Base-by-base conservation (phyloP, 164 flowering plant species). In the Stephania yunnanensis region DNA sequence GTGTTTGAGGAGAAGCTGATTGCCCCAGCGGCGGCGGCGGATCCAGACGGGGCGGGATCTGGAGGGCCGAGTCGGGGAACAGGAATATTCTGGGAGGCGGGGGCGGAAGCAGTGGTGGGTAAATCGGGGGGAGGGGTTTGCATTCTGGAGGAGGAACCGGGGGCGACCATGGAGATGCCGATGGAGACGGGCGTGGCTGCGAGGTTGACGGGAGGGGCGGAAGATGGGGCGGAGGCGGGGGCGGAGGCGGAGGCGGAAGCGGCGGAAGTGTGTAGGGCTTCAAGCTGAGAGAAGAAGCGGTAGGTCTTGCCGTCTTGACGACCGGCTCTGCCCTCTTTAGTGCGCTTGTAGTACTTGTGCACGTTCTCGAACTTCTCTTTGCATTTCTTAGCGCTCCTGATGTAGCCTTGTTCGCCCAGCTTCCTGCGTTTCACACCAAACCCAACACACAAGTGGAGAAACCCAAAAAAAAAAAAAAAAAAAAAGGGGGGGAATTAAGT, bases 301-400 rank as follows among this genome's bases (percentile, higher is more conserved):
- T 90, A 90, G 77, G 79, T 82, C 71, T 90, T 90, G 53, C 93
- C 93, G 78, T 88, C 91, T 75, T 90, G 93, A 66, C 93, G 87
- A 0, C 91, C 91, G 10, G 86, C 91, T 29, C 90, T 78, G 2
- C 90, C 87, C 77, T 90, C 93, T 70, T 88, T 88, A 6, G 93
- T 90, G 42, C 90, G 63, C 80, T 90, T 90, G 85, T 90, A 88
- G 79, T 90, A 90, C 73, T 90, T 90, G 76, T 90, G 89, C 1
- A 90, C 89, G 86, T 90, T 90, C 70, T 90, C 93, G 73, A 90
- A 90, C 76, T 90, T 90, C 78, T 89, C 92, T 64, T 84, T 89
- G 82, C 93, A 89, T 79, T 89, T 89, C 83, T 87, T 89, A 45
- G 86, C 88, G 75, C 87, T 89, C 58, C 93, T 78, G 20, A 63